phyloP scores from a whole-genome alignment of 495 filamentous ascomycete species.

The Penicillium paradoxum region DNA sequence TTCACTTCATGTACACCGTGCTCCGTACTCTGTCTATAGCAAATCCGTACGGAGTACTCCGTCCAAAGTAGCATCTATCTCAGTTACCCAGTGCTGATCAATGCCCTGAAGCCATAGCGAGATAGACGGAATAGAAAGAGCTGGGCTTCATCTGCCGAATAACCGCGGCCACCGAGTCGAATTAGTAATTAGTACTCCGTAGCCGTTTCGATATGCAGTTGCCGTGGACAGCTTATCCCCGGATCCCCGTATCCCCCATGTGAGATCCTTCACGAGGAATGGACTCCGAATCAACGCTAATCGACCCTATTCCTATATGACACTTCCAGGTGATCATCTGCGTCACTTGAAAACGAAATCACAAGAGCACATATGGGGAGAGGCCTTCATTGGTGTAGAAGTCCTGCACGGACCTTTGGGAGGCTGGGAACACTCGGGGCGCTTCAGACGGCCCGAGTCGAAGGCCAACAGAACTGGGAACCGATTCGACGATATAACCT shows the following conservation, averaged over 20 bases:
- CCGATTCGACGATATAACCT: background rate
- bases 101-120: too few relatives aligned
- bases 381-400: constrained; percentile 14
- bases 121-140: too few relatives aligned
- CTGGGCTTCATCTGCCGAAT: too few relatives aligned
- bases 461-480: background rate
- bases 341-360: constrained; percentile 13
- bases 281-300: background rate
- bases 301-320: background rate
- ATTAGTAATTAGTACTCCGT: too few relatives aligned
- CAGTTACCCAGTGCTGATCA: too few relatives aligned
- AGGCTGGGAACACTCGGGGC: background rate
- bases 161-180: too few relatives aligned
- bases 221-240: too few relatives aligned
- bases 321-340: constrained; percentile 19
- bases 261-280: background rate
- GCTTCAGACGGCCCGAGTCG: background rate
- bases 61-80: too few relatives aligned
- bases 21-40: too few relatives aligned
- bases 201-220: too few relatives aligned
- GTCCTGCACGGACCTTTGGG: constrained; percentile 13
- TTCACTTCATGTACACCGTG: too few relatives aligned
- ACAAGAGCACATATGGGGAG: constrained; percentile 9
- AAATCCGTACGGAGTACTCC: too few relatives aligned
- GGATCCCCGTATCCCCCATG: background rate